Evolutionary conservation across 176 grass and related monocot genomes (phyloP), one percentile per base, ranked within the genome.

Genomic region (sorghum (Sorghum bicolor)): DNA sequence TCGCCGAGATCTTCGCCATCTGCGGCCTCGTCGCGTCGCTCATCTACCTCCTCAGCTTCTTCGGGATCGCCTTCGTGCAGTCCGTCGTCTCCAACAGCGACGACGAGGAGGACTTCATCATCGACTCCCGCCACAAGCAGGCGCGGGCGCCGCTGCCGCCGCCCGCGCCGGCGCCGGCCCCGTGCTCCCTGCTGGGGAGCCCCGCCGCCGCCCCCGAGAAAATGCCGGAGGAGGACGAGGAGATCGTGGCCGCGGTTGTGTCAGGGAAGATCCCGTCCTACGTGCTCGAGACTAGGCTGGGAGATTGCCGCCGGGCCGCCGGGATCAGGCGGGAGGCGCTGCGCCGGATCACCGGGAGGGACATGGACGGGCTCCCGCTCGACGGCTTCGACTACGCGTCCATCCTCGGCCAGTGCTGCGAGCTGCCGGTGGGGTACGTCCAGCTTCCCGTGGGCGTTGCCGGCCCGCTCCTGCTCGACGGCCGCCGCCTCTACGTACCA

Each of bases 21-120:
- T 92, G 87, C 79, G 90, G 90, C 70, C 93, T 95, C 76, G 80
- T 92, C 19, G 88, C 82, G 0, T 95, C 93, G 0, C 90, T 92
- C 72, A 90, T 95, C 83, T 95, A 95, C 80, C 90, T 95, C 31
- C 84, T 95, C 76, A 88, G 85, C 72, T 95, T 95, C 88, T 95
- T 90, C 84, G 93, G 93, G 67, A 92, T 95, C 80, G 91, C 86
- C 70, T 95, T 90, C 82, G 86, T 95, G 5, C 93, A 95, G 71
- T 92, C 93, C 69, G 78, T 90, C 71, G 84, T 95, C 8, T 95
- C 93, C 85, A 90, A 81, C 79, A 83, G 83, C 79, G 93, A 95
- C 75, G 93, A 95, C 61, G 93, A 94, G 45, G 92, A 94, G 36
- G 89, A 91, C 65, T 90, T 74, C 79, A 66, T 90, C 55, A 83